phyloP scores from a whole-genome alignment of 2,329 filamentous ascomycete genomes.

The Aspergillus piperis region DNA sequence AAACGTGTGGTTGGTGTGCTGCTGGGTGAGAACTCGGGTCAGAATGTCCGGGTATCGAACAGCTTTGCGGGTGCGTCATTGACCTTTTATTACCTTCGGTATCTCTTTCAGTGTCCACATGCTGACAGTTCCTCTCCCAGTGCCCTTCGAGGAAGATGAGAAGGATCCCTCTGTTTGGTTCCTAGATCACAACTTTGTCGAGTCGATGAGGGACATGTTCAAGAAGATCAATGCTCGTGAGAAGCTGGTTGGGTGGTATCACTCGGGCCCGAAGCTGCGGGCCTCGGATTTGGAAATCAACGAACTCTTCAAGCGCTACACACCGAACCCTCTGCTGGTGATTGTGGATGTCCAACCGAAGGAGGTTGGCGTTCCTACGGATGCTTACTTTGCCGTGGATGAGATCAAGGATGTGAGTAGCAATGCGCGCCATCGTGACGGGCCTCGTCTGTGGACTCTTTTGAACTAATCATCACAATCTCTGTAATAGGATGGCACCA shows the following conservation, averaged over 20 bases:
- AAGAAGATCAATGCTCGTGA: conserved; percentile 99
- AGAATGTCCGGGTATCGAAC: conserved; percentile 96
- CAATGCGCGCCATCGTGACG: background rate
- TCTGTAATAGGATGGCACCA: conserved; percentile 78
- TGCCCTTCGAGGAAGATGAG: conserved; percentile 98
- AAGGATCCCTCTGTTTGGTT: conserved; percentile 99
- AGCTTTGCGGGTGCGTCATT: conserved; percentile 82
- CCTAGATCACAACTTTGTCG: conserved; percentile 98
- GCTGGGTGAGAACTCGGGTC: conserved; percentile 92
- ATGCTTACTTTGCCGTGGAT: conserved; percentile 98
- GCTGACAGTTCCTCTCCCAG: conserved; percentile 49
- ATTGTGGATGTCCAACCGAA: conserved; percentile 99
- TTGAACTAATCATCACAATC: background rate
- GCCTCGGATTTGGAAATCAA: conserved; percentile 99
- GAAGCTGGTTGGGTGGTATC: conserved; percentile 99
- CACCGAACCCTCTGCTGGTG: conserved; percentile 90
- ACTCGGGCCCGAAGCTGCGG: conserved; percentile 94
- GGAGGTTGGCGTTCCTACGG: conserved; percentile 94
- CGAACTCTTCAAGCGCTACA: conserved; percentile 99
- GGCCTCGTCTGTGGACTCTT: background rate
- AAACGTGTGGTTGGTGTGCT: conserved; percentile 91
- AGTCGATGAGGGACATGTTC: conserved; percentile 99
- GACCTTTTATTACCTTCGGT: conserved; percentile 3
- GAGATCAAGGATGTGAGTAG: conserved; percentile 94
- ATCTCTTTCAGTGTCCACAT: background rate